phyloP scores from a whole-genome alignment of 441 rosid species.

The Mallotus japonicus region DNA sequence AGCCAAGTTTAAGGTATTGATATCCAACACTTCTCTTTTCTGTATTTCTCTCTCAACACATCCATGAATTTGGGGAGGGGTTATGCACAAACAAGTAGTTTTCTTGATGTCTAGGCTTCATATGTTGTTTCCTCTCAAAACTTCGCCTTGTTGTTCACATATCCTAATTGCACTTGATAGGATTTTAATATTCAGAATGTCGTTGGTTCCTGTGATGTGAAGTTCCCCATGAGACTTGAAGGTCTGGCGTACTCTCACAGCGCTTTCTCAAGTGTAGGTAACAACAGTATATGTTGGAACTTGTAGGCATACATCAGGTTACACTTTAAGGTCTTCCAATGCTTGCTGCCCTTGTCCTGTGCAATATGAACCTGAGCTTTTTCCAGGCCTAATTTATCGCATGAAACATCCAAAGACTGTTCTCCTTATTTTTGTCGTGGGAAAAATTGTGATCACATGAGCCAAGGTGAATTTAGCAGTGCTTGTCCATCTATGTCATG shows the following conservation, averaged over 20 bases:
- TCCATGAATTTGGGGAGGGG: background rate
- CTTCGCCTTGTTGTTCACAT: background rate
- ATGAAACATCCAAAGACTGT: constrained; percentile 78
- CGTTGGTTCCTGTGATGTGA: constrained; percentile 81
- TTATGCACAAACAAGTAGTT: background rate
- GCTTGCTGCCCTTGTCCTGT: background rate
- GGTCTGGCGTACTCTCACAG: too few relatives aligned
- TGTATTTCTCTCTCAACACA: too few relatives aligned
- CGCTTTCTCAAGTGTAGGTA: constrained; percentile 71
- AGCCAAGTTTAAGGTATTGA: constrained; percentile 70
- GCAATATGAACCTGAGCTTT: constrained; percentile 80
- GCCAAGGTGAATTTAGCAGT: constrained; percentile 55
- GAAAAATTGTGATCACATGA: constrained; percentile 73
- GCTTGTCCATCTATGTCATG: background rate
- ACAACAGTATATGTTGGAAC: background rate
- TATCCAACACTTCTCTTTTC: background rate
- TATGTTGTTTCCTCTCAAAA: background rate
- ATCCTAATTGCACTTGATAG: constrained; percentile 31
- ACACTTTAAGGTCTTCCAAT: too few relatives aligned
- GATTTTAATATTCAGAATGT: constrained; percentile 83
- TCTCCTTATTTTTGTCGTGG: constrained; percentile 66
- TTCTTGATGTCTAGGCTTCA: background rate
- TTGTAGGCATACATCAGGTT: too few relatives aligned
- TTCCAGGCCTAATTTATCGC: constrained; percentile 68
- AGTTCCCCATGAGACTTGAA: too few relatives aligned